Percentiles rank a stretch among this genome's conserved stretches.
These are phyloP conservation scores for Mallotus repandus DNA, from an alignment of 441 rosid species.

Conservation along the genomic window DNA sequence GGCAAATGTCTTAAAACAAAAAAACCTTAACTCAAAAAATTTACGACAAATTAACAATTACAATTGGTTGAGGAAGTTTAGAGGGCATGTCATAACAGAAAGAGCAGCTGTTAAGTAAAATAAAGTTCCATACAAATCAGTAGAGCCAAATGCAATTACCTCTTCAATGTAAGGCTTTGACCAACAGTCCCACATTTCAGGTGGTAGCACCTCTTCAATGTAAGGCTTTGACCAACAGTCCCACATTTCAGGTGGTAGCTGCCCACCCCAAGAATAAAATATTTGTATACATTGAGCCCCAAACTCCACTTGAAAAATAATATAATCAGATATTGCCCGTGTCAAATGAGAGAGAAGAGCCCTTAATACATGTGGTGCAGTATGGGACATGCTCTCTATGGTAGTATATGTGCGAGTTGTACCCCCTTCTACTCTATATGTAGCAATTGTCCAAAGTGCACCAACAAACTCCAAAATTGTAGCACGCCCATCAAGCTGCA, in stretches of 20 bases:
- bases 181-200: too few relatives aligned
- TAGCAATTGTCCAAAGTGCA: constrained; percentile 96
- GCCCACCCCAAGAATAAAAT: constrained; percentile 99
- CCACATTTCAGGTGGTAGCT: constrained; percentile 89
- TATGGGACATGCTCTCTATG: constrained; percentile 87
- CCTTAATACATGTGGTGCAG: constrained; percentile 69
- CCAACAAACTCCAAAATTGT: constrained; percentile 90
- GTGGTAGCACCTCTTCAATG: constrained; percentile 73
- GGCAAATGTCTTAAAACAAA: neutral
- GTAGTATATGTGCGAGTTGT: constrained; percentile 80
- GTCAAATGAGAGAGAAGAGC: constrained; percentile 80
- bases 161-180: too few relatives aligned
- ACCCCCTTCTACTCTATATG: constrained; percentile 89
- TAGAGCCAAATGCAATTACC: too few relatives aligned
- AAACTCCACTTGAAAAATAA: constrained; percentile 81
- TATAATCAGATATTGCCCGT: constrained; percentile 68
- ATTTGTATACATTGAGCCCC: constrained; percentile 97
- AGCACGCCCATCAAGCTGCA: constrained; percentile 72
- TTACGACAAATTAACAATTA: neutral
- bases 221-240: constrained; percentile 92
- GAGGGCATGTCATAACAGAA: constrained; percentile 6
- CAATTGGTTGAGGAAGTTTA: neutral
- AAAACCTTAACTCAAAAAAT: neutral
- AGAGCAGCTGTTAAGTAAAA: constrained; percentile 5
- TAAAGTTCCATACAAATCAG: too few relatives aligned